These are phyloP conservation scores for Tulasnella sp. DNA, from an alignment of 768 basidiomycete genomes.

Conservation along the genomic window DNA sequence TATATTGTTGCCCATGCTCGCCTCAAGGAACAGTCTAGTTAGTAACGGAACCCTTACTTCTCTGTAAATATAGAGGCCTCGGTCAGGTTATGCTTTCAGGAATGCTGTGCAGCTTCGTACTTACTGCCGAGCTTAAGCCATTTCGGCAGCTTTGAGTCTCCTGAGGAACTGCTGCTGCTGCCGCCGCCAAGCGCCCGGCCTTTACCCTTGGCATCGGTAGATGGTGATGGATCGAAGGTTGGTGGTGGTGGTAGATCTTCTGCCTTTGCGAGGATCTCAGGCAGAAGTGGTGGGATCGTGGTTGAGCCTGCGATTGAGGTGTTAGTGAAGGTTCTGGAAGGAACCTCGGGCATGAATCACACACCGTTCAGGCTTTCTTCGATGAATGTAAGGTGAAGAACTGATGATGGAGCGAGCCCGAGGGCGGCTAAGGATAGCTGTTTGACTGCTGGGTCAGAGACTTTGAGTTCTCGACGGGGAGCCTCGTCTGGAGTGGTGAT, in stretches of 20 bases:
- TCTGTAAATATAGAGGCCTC: background rate
- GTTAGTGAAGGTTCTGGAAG: background rate
- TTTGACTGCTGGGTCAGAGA: constrained; percentile 69
- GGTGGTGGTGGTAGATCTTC: constrained; percentile 64
- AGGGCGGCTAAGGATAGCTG: constrained; percentile 65
- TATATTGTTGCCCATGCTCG: background rate
- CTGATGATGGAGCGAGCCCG: constrained; percentile 72
- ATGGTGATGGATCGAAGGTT: constrained; percentile 36
- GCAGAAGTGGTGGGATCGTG: constrained; percentile 61
- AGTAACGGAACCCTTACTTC: background rate
- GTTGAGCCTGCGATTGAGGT: constrained; percentile 45
- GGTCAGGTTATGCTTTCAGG: background rate
- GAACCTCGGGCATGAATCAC: constrained; percentile 1
- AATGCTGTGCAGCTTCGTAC: constrained; percentile 9
- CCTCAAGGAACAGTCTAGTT: background rate
- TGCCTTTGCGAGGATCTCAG: constrained; percentile 55
- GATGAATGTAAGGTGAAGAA: constrained; percentile 71
- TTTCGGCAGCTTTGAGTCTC: constrained; percentile 65
- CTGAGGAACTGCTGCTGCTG: constrained; percentile 24
- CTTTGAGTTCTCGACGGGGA: constrained; percentile 76
- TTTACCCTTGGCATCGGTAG: constrained; percentile 10
- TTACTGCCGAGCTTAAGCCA: constrained; percentile 59
- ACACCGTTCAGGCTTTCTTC: constrained; percentile 67
- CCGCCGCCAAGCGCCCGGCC: constrained; percentile 10
- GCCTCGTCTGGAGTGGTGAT: constrained; percentile 56